Percentiles rank a stretch among this genome's conserved stretches.
Conservation (phyloP, 352 stramenopile species). For the Pythium grandisporangium region DNA sequence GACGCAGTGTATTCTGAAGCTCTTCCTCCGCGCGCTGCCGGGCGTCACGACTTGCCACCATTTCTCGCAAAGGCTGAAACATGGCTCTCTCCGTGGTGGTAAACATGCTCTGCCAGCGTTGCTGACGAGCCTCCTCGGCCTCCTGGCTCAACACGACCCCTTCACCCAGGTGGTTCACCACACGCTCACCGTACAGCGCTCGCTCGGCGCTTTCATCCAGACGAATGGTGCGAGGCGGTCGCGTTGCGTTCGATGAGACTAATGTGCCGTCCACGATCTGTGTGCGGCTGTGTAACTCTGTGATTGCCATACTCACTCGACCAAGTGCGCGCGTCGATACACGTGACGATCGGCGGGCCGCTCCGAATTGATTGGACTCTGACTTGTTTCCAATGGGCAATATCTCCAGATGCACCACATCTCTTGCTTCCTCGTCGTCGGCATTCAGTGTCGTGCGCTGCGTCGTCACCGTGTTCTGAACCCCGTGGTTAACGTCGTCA, state of each 20-base stretch:
- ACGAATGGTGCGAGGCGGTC: not conserved
- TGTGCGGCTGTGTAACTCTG: not conserved
- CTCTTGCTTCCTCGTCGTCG: conserved; percentile 8
- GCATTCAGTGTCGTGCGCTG: too few relatives aligned
- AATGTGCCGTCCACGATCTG: too few relatives aligned
- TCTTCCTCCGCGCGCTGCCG: conserved; percentile 36
- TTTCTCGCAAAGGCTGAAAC: conserved; percentile 38
- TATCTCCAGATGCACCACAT: conserved; percentile 9
- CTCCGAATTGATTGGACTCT: conserved; percentile 3
- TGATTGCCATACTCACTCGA: not conserved
- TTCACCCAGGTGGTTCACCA: conserved; percentile 22
- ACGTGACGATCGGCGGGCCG: not conserved
- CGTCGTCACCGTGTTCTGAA: too few relatives aligned
- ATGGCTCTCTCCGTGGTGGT: conserved; percentile 35
- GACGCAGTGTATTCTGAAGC: conserved; percentile 35
- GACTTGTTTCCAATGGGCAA: conserved; percentile 1
- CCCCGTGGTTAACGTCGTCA: too few relatives aligned
- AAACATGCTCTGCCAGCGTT: conserved; percentile 60
- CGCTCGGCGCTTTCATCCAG: conserved; percentile 26
- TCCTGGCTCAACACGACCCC: conserved; percentile 44
- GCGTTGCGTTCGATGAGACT: too few relatives aligned
- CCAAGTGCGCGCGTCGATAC: not conserved
- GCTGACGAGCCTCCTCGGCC: conserved; percentile 30
- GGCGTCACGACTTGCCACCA: conserved; percentile 29
- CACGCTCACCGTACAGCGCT: conserved; percentile 28